Percentiles rank a stretch among this genome's conserved stretches.
Evolutionary conservation across 2,329 filamentous ascomycete genomes (phyloP).

Genomic region (Verticillium longisporum): DNA sequence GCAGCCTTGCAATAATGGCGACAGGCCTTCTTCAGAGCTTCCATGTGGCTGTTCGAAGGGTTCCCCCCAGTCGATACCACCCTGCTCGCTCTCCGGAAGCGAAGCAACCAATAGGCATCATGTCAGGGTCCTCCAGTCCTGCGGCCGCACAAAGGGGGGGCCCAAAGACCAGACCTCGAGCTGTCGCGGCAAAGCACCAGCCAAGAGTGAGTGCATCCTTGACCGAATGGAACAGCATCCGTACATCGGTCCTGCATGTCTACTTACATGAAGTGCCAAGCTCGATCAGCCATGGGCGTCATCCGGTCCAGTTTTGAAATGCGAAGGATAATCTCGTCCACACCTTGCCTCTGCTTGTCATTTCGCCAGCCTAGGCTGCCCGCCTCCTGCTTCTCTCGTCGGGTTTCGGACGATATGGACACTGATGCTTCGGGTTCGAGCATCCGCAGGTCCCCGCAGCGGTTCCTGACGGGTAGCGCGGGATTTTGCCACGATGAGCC

Average conservation of each 20-base stretch:
- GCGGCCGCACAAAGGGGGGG: no score
- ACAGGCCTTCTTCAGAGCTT: slow-evolving; percentile 3
- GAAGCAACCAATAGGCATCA: background rate
- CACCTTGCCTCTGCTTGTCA: background rate
- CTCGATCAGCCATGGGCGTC: background rate
- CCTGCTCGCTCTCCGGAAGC: background rate
- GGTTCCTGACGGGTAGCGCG: background rate
- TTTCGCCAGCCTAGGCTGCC: background rate
- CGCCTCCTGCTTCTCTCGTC: background rate
- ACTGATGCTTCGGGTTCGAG: background rate
- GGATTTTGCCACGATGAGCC: background rate
- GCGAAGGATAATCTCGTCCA: background rate
- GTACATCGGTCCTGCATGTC: background rate
- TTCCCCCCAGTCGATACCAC: background rate
- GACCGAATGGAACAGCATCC: background rate
- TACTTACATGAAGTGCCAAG: background rate
- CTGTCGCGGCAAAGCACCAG: background rate
- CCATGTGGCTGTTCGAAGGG: slow-evolving; percentile 3
- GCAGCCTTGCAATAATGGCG: background rate
- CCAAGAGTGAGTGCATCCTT: background rate
- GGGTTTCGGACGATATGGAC: background rate
- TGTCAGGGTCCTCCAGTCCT: background rate
- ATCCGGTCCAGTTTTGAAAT: background rate
- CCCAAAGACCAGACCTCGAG: background rate
- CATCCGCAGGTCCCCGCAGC: background rate